Evolutionary conservation across 2,329 filamentous ascomycete species (phyloP), one percentile per base, ranked within the genome.

Genomic region (Cadophora luteo-olivacea): DNA sequence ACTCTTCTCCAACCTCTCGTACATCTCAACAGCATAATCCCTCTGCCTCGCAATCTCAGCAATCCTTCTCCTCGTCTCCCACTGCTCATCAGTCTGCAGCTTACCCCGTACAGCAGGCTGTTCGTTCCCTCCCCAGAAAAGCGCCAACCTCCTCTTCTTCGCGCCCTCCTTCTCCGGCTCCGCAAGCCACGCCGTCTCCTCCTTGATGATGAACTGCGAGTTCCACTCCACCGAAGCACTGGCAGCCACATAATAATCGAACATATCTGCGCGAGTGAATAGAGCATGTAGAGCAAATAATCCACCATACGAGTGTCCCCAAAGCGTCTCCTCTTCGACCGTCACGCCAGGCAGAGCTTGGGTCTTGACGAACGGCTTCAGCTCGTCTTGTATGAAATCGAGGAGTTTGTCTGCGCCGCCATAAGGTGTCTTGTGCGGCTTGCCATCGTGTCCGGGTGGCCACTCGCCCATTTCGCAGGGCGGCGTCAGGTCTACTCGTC

Each of bases 251-350:
- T 61, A 66, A 14, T 25, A 24, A 58, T 66, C 57, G 57, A 66
- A 66, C 57, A 61, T 61, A 48, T 61, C 45, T 19, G 57, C 4
- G 19, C 51, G 38, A 3, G 64, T 66, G 33, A 66, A 66, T 16
- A 66, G 12, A 1, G 48, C 29, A 58, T 66, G 57, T 0, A 66
- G 57, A 3, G 64, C 48, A 29, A 66, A 66, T 29, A 66, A 14
- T 9, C 64, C 64, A 4, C 64, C 64, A 38, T 66, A 66, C 12
- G 64, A 66, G 24, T 66, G 55, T 32, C 64, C 64, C 29, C 48
- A 54, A 5, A 66, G 57, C 1, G 49, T 48, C 19, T 54, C 38
- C 19, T 61, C 48, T 1, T 41, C 32, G 24, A 66, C 11, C 4
- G 24, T 25, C 14, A 61, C 33, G 16, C 32, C 29, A 19, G 45